These are phyloP conservation scores for Raffaelea deltoideospora DNA, from an alignment of 2,329 filamentous ascomycete species.

Conservation along the genomic window DNA sequence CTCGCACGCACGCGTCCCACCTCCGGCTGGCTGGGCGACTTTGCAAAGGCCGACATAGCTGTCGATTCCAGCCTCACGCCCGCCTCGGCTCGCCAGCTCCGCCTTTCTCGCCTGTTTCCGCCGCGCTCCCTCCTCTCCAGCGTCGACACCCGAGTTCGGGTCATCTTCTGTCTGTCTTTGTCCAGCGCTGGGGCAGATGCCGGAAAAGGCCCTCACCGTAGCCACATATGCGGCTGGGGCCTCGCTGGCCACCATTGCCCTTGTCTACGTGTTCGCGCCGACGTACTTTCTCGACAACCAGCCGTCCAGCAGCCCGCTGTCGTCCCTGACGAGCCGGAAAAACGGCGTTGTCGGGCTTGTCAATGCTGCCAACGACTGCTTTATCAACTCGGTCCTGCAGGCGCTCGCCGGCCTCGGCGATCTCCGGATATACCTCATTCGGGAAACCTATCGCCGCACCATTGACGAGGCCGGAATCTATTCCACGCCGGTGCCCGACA, in stretches of 20 bases:
- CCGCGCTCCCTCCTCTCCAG: no score
- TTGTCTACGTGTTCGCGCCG: slow-evolving; percentile 96
- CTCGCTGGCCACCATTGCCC: slow-evolving; percentile 82
- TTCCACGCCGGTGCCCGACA: slow-evolving; percentile 38
- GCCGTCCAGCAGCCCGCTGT: slow-evolving; percentile 21
- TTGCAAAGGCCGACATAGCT: no score
- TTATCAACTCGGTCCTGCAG: slow-evolving; percentile 93
- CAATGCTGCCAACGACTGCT: slow-evolving; percentile 91
- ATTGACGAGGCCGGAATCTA: slow-evolving; percentile 71
- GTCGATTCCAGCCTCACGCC: no score
- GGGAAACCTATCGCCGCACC: slow-evolving; percentile 71
- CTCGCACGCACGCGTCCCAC: no score
- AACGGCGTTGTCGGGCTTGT: slow-evolving; percentile 77
- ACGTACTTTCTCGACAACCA: slow-evolving; percentile 90
- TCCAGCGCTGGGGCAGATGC: slow-evolving; percentile 47
- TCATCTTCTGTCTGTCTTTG: no score
- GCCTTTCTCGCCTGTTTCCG: no score
- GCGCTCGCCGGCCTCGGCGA: slow-evolving; percentile 82
- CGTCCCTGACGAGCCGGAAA: slow-evolving; percentile 36
- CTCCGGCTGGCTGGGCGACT: no score
- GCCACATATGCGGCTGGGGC: slow-evolving; percentile 91
- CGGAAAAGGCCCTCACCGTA: slow-evolving; percentile 67
- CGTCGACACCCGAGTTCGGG: no score
- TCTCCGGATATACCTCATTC: slow-evolving; percentile 78
- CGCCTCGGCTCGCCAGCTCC: no score